These are phyloP conservation scores for Alternaria tenuissima DNA, from an alignment of 2,329 filamentous ascomycete genomes.

Conservation along the genomic window DNA sequence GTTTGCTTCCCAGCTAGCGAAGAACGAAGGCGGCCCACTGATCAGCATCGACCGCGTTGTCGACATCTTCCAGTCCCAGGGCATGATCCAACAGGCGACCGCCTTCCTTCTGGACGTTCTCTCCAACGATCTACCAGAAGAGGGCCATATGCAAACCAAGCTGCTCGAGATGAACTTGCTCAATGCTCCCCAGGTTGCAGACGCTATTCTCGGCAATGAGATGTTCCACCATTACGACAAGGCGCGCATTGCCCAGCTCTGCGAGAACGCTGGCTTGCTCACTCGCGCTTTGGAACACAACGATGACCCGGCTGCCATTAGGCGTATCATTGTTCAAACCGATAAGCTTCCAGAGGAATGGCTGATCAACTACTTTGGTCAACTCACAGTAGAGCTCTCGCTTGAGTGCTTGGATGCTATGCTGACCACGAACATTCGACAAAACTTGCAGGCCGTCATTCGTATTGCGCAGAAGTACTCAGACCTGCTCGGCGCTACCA, in stretches of 20 bases:
- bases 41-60: constrained; percentile 95
- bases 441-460: constrained; percentile 93
- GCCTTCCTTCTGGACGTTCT: constrained; percentile 97
- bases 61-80: constrained; percentile 97
- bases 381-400: constrained; percentile 93
- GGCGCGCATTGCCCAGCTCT: constrained; percentile 84
- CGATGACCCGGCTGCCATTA: constrained; percentile 87
- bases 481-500: constrained; percentile 86
- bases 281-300: constrained; percentile 85
- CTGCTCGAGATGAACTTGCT: constrained; percentile 97
- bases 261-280: constrained; percentile 86
- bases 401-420: constrained; percentile 94
- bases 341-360: constrained; percentile 91
- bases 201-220: constrained; percentile 96
- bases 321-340: constrained; percentile 85
- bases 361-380: constrained; percentile 91
- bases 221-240: constrained; percentile 99
- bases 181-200: constrained; percentile 95
- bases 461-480: constrained; percentile 98
- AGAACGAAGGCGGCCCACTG: constrained; percentile 84
- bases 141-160: constrained; percentile 91
- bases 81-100: constrained; percentile 96
- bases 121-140: constrained; percentile 93
- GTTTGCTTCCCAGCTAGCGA: constrained; percentile 91
- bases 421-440: constrained; percentile 95